A percentile compares a stretch with the other conserved stretches of the same genome.
Evolutionary conservation across 139 green algal genomes (phyloP).

Genomic region (Volvox africanus): DNA sequence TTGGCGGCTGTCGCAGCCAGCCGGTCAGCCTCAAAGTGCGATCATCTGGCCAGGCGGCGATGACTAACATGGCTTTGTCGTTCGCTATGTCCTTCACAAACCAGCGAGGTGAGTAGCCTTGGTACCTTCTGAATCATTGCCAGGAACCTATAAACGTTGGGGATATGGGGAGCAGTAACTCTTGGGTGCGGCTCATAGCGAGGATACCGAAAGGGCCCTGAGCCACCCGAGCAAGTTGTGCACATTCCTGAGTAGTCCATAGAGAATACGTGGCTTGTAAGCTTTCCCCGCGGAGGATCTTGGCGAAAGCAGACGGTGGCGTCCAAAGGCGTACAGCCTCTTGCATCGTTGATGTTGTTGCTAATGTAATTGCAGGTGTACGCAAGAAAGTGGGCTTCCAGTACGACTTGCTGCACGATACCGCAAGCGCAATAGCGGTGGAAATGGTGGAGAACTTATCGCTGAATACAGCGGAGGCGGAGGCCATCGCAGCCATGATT

Average conservation of each 20-base stretch:
- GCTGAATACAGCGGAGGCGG: constrained; percentile 54
- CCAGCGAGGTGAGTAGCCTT: background rate
- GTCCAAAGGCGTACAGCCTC: too few species aligned
- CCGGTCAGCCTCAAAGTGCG: constrained; percentile 25
- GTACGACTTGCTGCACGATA: constrained; percentile 89
- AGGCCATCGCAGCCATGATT: constrained; percentile 57
- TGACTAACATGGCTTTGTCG: constrained; percentile 24
- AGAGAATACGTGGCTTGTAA: too few species aligned
- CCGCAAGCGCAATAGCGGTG: constrained; percentile 77
- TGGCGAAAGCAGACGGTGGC: too few species aligned
- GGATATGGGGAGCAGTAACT: too few species aligned
- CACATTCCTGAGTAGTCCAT: too few species aligned
- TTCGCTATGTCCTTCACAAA: constrained; percentile 51
- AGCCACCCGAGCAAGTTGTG: too few species aligned
- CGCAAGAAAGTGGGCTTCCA: constrained; percentile 82
- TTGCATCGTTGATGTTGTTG: too few species aligned
- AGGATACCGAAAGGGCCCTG: too few species aligned
- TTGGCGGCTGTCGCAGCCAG: background rate
- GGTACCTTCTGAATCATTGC: too few species aligned
- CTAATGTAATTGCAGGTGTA: constrained; percentile 31
- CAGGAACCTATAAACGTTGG: too few species aligned
- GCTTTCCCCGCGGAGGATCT: too few species aligned
- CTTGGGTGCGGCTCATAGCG: too few species aligned
- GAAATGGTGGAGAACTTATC: constrained; percentile 89
- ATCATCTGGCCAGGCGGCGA: background rate